These are phyloP conservation scores for Penicillium cosmopolitanum DNA, from an alignment of 495 filamentous ascomycete species.

Conservation along the genomic window DNA sequence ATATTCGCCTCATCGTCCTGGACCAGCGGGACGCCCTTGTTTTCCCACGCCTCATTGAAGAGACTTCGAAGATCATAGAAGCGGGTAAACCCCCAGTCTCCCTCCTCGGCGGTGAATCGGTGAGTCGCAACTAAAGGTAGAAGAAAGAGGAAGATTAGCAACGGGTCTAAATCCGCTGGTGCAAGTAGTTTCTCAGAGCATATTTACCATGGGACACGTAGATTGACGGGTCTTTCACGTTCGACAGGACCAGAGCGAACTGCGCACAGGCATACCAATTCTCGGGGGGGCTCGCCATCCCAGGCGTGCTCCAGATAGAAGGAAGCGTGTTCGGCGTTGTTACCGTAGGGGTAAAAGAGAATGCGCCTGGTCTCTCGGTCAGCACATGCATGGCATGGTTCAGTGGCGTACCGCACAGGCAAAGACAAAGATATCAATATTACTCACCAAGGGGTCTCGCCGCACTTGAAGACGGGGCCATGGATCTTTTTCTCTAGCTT, in stretches of 20 bases:
- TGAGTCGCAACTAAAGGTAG: constrained; percentile 66
- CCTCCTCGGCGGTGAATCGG: constrained; percentile 91
- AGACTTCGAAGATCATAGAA: constrained; percentile 85
- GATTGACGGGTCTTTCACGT: constrained; percentile 82
- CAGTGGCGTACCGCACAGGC: not conserved
- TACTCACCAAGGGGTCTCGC: constrained; percentile 82
- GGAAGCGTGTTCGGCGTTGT: constrained; percentile 87
- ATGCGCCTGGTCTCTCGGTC: constrained; percentile 66
- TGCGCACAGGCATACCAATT: constrained; percentile 97
- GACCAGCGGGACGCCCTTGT: constrained; percentile 72
- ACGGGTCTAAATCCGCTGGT: not conserved
- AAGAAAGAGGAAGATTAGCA: not conserved
- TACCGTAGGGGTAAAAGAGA: constrained; percentile 93
- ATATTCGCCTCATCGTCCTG: constrained; percentile 86
- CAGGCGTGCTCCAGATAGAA: constrained; percentile 97
- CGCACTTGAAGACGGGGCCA: constrained; percentile 85
- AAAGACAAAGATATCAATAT: not conserved
- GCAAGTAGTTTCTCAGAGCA: not conserved
- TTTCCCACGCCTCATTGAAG: constrained; percentile 73
- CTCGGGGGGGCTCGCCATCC: constrained; percentile 71
- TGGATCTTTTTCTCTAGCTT: constrained; percentile 74
- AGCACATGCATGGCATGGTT: constrained; percentile 5
- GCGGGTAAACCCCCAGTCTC: constrained; percentile 98
- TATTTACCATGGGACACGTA: constrained; percentile 65
- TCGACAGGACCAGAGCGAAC: constrained; percentile 92